A percentile compares a stretch with the other conserved stretches of the same genome.
Conservation (phyloP, 2,329 filamentous ascomycete genomes). For the Fonsecaea erecta region DNA sequence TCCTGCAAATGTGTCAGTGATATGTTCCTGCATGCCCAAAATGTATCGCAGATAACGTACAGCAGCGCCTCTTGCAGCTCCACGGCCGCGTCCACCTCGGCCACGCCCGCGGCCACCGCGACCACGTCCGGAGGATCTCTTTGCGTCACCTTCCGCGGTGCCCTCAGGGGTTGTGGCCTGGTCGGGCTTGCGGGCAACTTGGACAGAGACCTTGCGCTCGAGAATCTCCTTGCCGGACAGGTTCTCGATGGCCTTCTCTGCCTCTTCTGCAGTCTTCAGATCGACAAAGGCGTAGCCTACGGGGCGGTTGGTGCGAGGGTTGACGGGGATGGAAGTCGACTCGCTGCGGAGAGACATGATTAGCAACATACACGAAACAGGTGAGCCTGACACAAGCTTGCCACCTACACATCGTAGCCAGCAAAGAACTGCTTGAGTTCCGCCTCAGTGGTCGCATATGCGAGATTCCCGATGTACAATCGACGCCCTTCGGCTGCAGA, state of each 20-base stretch:
- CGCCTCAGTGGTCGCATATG: constrained; percentile 99
- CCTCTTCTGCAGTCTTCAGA: constrained; percentile 90
- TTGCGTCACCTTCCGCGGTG: constrained; percentile 70
- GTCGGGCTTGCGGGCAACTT: constrained; percentile 97
- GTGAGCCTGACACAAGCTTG: constrained; percentile 19
- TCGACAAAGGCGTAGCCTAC: constrained; percentile 99
- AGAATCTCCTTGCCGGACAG: constrained; percentile 97
- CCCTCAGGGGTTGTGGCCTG: constrained; percentile 76
- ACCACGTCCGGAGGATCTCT: constrained; percentile 61
- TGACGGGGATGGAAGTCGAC: constrained; percentile 98
- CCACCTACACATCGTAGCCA: constrained; percentile 95
- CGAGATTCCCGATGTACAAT: constrained; percentile 99
- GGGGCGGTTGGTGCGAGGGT: constrained; percentile 96
- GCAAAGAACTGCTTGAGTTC: constrained; percentile 99
- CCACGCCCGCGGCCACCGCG: constrained; percentile 66
- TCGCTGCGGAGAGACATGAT: constrained; percentile 65
- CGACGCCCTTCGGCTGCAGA: constrained; percentile 97
- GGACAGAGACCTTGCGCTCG: constrained; percentile 98
- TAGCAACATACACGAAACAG: constrained; percentile 34
- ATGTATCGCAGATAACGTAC: constrained; percentile 22
- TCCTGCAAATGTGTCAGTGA: constrained; percentile 38
- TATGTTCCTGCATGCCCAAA: neutral
- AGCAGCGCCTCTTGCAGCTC: constrained; percentile 41
- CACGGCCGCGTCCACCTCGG: constrained; percentile 69
- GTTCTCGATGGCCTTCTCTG: constrained; percentile 91